Evolutionary conservation across 306 rosid genomes (phyloP), one percentile per base, ranked within the genome.

Genomic region (Glycine soja): DNA sequence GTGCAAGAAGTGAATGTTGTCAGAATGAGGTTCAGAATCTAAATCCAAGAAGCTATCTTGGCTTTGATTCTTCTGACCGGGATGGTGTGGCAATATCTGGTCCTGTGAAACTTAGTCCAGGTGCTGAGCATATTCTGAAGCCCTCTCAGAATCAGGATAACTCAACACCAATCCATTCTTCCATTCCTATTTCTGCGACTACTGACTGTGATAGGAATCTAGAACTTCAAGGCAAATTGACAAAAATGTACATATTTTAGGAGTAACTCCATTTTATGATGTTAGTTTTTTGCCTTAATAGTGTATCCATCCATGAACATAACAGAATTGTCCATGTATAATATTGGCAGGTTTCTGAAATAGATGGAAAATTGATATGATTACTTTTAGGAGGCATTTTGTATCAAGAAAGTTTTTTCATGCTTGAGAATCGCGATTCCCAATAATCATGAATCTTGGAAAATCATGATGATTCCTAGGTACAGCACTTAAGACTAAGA

Each of bases 121-220:
- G 95, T 68, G 88, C 92, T 79, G 89, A 83, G 80, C 92, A 88
- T 79, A 87, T 92, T 74, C 66, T 85, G 73, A 87, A 85, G 75
- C 90, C 95, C 3, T 84, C 84, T 59, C 93, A 83, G 76, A 83
- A 79, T 85, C 80, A 76, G 74, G 91, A 91, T 72, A 81, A 79
- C 77, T 77, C 85, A 72, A 81, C 83, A 83, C 84, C 85, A 3
- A 83, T 83, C 80, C 90, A 84, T 80, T 88, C 92, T 62, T 76
- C 91, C 10, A 75, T 88, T 77, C 95, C 95, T 13, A 83, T 86
- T 76, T 81, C 81, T 70, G 82, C 83, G 42, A 84, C 88, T 69
- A 57, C 75, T 78, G 82, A 82, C 84, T 74, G 59, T 61, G 83
- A 36, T 81, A 87, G 83, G 72, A 83, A 81, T 69, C 83, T 82